Conservation (phyloP, 192 early-diverging fungal species). For the Coemansia sp. region DNA sequence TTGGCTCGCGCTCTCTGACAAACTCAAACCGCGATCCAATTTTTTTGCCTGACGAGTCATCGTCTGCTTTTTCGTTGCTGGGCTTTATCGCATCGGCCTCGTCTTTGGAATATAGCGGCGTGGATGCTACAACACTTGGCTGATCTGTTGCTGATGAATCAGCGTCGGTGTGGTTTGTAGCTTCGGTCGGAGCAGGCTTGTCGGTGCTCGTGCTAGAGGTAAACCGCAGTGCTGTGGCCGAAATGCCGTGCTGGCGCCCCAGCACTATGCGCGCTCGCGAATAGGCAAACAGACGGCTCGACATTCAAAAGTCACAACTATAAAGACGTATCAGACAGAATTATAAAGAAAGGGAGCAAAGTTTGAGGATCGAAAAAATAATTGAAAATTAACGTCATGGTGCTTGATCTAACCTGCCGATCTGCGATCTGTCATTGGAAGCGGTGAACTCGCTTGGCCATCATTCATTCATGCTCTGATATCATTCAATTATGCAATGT, state of each 20-base stretch:
- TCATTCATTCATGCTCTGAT: neutral
- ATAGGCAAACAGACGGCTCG: neutral
- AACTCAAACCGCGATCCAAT: constrained; percentile 28
- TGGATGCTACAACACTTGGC: constrained; percentile 17
- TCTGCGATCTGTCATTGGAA: neutral
- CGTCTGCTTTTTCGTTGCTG: neutral
- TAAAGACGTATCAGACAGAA: neutral
- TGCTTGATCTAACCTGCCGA: neutral
- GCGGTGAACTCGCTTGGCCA: neutral
- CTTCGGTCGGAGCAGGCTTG: neutral
- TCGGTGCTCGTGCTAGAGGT: neutral
- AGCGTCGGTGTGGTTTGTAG: neutral
- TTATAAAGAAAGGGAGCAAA: too few species aligned
- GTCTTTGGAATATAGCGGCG: constrained; percentile 40
- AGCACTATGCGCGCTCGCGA: neutral
- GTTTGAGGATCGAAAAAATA: neutral
- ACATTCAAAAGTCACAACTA: neutral
- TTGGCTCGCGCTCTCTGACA: constrained; percentile 36
- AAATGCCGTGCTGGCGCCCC: neutral
- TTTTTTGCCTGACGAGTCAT: neutral
- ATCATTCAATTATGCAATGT: neutral
- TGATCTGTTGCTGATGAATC: constrained; percentile 6
- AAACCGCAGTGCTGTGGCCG: neutral
- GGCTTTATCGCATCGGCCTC: constrained; percentile 22
- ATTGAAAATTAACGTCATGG: neutral